These are phyloP conservation scores for Raffaelea ambrosiae DNA, from an alignment of 2,329 filamentous ascomycete species.

Conservation along the genomic window DNA sequence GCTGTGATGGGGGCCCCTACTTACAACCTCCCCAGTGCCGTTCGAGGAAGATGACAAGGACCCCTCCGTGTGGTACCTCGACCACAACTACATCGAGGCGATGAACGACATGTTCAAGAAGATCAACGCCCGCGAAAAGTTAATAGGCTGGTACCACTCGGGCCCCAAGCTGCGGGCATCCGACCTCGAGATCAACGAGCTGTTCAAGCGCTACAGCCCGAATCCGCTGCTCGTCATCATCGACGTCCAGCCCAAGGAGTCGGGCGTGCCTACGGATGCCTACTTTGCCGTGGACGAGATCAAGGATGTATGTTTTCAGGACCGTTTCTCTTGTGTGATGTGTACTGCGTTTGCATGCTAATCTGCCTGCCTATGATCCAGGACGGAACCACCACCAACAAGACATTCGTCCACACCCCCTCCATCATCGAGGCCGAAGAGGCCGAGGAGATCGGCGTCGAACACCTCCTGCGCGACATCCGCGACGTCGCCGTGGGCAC, in stretches of 20 bases:
- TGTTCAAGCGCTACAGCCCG: constrained; percentile 98
- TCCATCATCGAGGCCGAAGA: constrained; percentile 98
- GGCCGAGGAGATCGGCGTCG: constrained; percentile 96
- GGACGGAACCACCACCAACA: constrained; percentile 94
- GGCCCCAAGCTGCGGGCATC: constrained; percentile 94
- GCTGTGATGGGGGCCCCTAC: too few relatives aligned
- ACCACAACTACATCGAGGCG: constrained; percentile 98
- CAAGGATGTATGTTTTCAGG: constrained; percentile 83
- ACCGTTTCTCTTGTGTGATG: background rate
- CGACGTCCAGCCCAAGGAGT: constrained; percentile 96
- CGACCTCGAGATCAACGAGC: constrained; percentile 97
- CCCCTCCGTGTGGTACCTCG: constrained; percentile 96
- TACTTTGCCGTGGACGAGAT: constrained; percentile 99
- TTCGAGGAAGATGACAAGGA: constrained; percentile 99
- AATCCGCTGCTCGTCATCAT: constrained; percentile 96
- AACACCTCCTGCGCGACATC: constrained; percentile 95
- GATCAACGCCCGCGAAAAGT: constrained; percentile 96
- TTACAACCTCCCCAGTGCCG: constrained; percentile 53
- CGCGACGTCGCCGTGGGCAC: constrained; percentile 96
- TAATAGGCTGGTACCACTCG: constrained; percentile 99
- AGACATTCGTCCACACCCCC: constrained; percentile 97
- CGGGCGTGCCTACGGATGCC: constrained; percentile 93
- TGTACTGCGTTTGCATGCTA: constrained; percentile 5
- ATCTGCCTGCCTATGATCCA: constrained; percentile 25
- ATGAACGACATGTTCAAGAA: constrained; percentile 99